phyloP scores from a whole-genome alignment of 331 rosid species.

The Quercus lobata region DNA sequence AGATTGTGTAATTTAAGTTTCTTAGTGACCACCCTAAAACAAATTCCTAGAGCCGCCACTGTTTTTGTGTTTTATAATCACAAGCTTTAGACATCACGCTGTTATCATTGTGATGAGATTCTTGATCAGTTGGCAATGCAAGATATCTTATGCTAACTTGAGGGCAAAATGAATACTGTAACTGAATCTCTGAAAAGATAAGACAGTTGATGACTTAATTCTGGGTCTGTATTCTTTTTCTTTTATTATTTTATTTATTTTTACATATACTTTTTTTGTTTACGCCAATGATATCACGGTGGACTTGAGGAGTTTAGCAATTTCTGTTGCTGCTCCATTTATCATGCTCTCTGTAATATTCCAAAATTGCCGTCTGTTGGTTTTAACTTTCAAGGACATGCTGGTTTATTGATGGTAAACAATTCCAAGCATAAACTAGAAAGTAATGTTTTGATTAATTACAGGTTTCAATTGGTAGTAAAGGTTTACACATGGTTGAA shows the following conservation, averaged over 20 bases:
- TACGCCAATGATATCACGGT: neutral
- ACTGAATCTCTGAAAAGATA: neutral
- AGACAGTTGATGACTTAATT: neutral
- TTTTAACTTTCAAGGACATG: neutral
- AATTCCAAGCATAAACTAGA: slow-evolving; percentile 1
- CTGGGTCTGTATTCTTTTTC: neutral
- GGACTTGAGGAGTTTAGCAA: neutral
- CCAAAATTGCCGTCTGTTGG: neutral
- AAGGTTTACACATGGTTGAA: neutral
- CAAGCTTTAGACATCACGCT: neutral
- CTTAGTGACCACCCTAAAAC: too few relatives aligned
- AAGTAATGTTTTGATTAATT: neutral
- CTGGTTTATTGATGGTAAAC: neutral
- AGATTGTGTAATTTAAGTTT: too few relatives aligned
- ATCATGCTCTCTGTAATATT: neutral
- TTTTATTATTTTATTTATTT: neutral
- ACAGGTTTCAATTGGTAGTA: neutral
- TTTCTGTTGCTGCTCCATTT: neutral
- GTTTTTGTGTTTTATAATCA: neutral
- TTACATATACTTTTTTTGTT: neutral
- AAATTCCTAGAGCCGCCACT: too few relatives aligned
- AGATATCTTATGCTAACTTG: neutral
- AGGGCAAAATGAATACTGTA: neutral
- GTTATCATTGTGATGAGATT: neutral
- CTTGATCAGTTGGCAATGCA: neutral